Evolutionary conservation across 768 basidiomycete species (phyloP).

Genomic region (Mycena haematopus): DNA sequence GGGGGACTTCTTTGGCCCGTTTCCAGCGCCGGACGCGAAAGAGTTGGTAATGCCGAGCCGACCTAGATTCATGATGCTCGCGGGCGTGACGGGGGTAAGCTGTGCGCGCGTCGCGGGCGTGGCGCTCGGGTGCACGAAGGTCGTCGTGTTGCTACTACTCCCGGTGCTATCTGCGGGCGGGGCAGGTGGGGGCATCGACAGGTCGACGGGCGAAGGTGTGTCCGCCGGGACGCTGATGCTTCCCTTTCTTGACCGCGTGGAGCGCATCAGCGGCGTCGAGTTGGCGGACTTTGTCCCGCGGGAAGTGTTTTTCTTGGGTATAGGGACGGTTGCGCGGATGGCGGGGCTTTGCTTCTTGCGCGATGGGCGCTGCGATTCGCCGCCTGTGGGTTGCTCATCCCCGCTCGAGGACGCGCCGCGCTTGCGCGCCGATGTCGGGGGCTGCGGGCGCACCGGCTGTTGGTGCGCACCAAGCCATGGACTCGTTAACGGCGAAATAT

Average conservation of each 20-base stretch:
- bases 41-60: slow-evolving; percentile 57
- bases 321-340: slow-evolving; percentile 42
- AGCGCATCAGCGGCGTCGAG: slow-evolving; percentile 63
- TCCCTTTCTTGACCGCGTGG: slow-evolving; percentile 49
- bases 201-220: slow-evolving; percentile 87
- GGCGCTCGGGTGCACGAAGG: slow-evolving; percentile 9
- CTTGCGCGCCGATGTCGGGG: slow-evolving; percentile 33
- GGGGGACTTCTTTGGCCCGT: slow-evolving; percentile 38
- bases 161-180: slow-evolving; percentile 37
- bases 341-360: slow-evolving; percentile 64
- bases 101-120: slow-evolving; percentile 34
- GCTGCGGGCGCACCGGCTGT: slow-evolving; percentile 36
- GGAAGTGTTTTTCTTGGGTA: slow-evolving; percentile 31
- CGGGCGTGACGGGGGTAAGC: slow-evolving; percentile 85
- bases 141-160: not conserved
- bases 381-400: slow-evolving; percentile 48
- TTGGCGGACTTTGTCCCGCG: slow-evolving; percentile 58
- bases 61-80: slow-evolving; percentile 91
- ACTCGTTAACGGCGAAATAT: slow-evolving; percentile 81
- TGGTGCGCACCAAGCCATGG: slow-evolving; percentile 78
- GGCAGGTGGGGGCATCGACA: slow-evolving; percentile 89
- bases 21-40: slow-evolving; percentile 25
- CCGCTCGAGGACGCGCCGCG: slow-evolving; percentile 65
- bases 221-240: slow-evolving; percentile 53
- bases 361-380: slow-evolving; percentile 39